Evolutionary conservation across 305 asterid species (phyloP), one percentile per base, ranked within the genome.

Genomic region (Plantago rigida): DNA sequence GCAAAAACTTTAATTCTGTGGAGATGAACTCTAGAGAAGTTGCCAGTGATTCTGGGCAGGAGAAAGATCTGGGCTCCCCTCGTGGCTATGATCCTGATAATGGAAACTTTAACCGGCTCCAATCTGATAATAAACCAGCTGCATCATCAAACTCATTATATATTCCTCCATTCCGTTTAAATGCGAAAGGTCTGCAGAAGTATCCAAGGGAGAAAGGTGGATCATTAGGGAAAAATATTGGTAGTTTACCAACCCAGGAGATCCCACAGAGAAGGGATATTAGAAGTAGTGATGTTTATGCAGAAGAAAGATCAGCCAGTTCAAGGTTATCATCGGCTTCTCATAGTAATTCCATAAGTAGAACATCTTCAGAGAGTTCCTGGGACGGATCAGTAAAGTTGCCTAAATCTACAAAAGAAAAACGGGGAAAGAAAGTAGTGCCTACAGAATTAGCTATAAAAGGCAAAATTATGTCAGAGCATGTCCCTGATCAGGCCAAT

Each of bases 351-450:
- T 75, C 97, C 46, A 56, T 81, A 52, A 89, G 97, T 68, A 85
- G 84, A 77, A 79, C 95, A 47, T 89, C 99, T 71, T 90, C 97
- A 15, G 96, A 94, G 76, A 82, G 95, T 82, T 94, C 96, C 56
- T 89, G 97, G 96, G 96, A 89, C 58, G 97, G 91, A 47, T 79
- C 94, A 0, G 75, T 68, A 46, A 87, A 81, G 80, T 65, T 67
- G 10, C 71, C 89, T 59, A 87, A 82, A 70, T 77, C 89, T 19
- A 53, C 79, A 31, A 89, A 79, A 74, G 96, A 85, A 62, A 89
- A 77, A 63, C 65, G 89, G 53, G 96, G 90, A 52, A 89, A 85
- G 75, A 89, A 82, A 77, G 65, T 61, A 22, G 71, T 51, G 62
- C 64, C 83, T 54, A 66, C 76, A 51, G 87, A 86, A 60, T 68